Evolutionary conservation across 345 rosid species (phyloP).

Genomic region (Noccaea bulbosa): DNA sequence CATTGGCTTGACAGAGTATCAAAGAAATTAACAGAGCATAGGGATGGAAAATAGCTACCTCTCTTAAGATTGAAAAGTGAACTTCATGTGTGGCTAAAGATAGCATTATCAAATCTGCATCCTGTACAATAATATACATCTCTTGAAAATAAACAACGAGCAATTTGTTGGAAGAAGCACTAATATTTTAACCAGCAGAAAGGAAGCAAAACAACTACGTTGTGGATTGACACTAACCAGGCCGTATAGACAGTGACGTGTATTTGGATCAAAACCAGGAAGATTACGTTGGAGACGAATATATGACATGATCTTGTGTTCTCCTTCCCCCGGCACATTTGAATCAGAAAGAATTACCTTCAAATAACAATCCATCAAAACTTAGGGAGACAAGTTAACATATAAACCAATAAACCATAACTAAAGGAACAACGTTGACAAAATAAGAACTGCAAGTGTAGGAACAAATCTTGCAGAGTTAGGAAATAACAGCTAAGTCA

Average conservation of each 20-base stretch:
- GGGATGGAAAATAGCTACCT: slow-evolving; percentile 54
- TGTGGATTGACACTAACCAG: slow-evolving; percentile 60
- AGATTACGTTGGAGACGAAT: slow-evolving; percentile 83
- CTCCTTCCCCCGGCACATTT: slow-evolving; percentile 98
- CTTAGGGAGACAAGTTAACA: slow-evolving; percentile 62
- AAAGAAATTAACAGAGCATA: slow-evolving; percentile 22
- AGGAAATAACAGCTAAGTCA: slow-evolving; percentile 27
- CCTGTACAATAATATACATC: slow-evolving; percentile 54
- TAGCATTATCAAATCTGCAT: slow-evolving; percentile 98
- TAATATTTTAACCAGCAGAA: slow-evolving; percentile 14
- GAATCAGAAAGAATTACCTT: slow-evolving; percentile 99
- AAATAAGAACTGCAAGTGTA: slow-evolving; percentile 33
- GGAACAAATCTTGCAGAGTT: slow-evolving; percentile 12
- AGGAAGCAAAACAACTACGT: slow-evolving; percentile 17
- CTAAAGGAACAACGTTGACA: slow-evolving; percentile 41
- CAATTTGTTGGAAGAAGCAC: slow-evolving; percentile 27
- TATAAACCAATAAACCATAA: slow-evolving; percentile 56
- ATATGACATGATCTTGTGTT: slow-evolving; percentile 96
- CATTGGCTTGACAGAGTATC: slow-evolving; percentile 10
- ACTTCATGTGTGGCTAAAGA: slow-evolving; percentile 96
- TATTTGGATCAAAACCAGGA: slow-evolving; percentile 92
- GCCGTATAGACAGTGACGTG: slow-evolving; percentile 91
- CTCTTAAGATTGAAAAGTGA: slow-evolving; percentile 97
- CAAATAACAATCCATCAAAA: slow-evolving; percentile 64
- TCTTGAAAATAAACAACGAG: slow-evolving; percentile 5